Percentiles rank a stretch among this genome's conserved stretches.
Evolutionary conservation across 148 eudicot genomes (phyloP).

Genomic region (Heliamphora exappendiculata): DNA sequence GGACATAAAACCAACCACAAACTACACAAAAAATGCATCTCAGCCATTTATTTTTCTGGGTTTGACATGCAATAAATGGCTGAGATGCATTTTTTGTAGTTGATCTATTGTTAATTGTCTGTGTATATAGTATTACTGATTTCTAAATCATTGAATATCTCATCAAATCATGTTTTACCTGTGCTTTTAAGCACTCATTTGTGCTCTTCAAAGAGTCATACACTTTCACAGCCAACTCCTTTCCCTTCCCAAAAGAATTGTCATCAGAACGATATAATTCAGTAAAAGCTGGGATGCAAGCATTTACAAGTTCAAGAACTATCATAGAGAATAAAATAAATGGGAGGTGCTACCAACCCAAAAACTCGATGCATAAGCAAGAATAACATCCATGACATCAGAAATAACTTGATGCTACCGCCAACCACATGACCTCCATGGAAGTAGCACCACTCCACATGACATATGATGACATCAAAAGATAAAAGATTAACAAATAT

Average conservation of each 20-base stretch:
- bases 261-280: neutral
- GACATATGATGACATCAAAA: neutral
- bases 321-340: neutral
- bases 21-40: too few species aligned
- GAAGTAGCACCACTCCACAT: neutral
- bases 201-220: constrained; percentile 40
- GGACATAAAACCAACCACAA: too few species aligned
- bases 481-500: neutral
- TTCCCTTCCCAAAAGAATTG: constrained; percentile 32
- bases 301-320: neutral
- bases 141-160: too few species aligned
- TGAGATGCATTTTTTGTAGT: too few species aligned
- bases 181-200: constrained; percentile 46
- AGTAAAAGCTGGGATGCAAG: neutral
- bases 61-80: too few species aligned
- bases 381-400: too few species aligned
- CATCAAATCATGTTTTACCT: constrained; percentile 28
- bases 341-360: neutral
- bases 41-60: too few species aligned
- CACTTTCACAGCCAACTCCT: constrained; percentile 41
- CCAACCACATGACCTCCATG: neutral
- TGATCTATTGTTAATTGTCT: too few species aligned
- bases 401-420: neutral
- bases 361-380: neutral
- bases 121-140: too few species aligned